Evolutionary conservation across 306 rosid species (phyloP).

Genomic region (Oemleria cerasiformis): DNA sequence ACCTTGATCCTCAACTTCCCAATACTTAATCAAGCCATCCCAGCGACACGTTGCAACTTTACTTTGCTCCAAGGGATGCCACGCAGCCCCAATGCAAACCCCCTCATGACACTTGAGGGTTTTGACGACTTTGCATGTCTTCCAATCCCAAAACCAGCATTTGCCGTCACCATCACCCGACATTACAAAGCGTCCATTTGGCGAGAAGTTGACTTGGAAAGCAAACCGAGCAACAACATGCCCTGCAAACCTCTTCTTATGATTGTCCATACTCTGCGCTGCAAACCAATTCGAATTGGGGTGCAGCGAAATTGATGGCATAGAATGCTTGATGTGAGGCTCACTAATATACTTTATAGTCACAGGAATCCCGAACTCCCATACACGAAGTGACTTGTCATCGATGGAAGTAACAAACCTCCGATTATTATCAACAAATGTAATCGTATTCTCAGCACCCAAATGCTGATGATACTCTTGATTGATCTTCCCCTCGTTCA

Average conservation of each 20-base stretch:
- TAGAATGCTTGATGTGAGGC: slow-evolving; percentile 99
- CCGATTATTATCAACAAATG: slow-evolving; percentile 93
- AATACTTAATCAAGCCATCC: slow-evolving; percentile 95
- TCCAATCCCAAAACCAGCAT: slow-evolving; percentile 99
- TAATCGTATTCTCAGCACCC: slow-evolving; percentile 96
- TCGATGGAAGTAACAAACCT: slow-evolving; percentile 98
- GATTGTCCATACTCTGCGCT: slow-evolving; percentile 97
- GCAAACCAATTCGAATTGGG: slow-evolving; percentile 95
- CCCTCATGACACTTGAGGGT: slow-evolving; percentile 92
- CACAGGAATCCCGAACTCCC: slow-evolving; percentile 98
- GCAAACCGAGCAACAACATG: slow-evolving; percentile 95
- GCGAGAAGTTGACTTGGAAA: slow-evolving; percentile 90
- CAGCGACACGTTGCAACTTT: slow-evolving; percentile 98
- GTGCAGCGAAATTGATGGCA: slow-evolving; percentile 92
- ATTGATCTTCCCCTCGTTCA: slow-evolving; percentile 87
- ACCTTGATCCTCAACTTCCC: no score
- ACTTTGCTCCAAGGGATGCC: slow-evolving; percentile 98
- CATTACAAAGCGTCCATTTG: slow-evolving; percentile 93
- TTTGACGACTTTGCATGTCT: slow-evolving; percentile 93
- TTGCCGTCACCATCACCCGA: slow-evolving; percentile 94
- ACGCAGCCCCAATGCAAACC: slow-evolving; percentile 82
- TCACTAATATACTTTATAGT: slow-evolving; percentile 94
- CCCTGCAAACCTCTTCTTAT: slow-evolving; percentile 95
- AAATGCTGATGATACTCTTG: slow-evolving; percentile 99
- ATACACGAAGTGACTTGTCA: slow-evolving; percentile 88